Conservation (phyloP, 2,329 filamentous ascomycete genomes). For the Venturia carpophila region DNA sequence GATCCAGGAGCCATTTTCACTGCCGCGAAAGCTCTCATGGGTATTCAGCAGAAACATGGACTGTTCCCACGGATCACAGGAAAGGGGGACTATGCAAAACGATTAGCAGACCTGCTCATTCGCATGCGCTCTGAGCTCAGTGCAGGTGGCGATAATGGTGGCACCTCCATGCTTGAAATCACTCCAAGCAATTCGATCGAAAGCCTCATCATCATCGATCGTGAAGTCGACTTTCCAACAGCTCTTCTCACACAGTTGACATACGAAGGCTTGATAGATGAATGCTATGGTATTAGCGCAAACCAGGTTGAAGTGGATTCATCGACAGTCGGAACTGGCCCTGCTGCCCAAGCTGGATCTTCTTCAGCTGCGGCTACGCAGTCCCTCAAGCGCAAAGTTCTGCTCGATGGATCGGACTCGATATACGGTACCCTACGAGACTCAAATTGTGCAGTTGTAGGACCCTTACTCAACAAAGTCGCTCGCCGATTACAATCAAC, state of each 20-base stretch:
- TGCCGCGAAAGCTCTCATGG: conserved; percentile 86
- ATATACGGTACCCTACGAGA: conserved; percentile 83
- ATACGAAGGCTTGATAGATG: conserved; percentile 92
- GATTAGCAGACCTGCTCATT: conserved; percentile 74
- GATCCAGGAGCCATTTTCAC: conserved; percentile 87
- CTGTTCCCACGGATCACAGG: conserved; percentile 91
- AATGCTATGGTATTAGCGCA: conserved; percentile 83
- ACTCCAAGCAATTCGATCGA: conserved; percentile 83
- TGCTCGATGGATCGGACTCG: conserved; percentile 81
- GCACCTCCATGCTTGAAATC: conserved; percentile 53
- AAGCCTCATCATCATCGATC: conserved; percentile 88
- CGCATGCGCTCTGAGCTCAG: conserved; percentile 87
- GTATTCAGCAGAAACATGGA: conserved; percentile 82
- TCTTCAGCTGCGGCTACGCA: conserved; percentile 45
- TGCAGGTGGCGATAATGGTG: conserved; percentile 64
- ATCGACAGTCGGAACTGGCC: conserved; percentile 67
- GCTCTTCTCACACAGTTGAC: conserved; percentile 89
- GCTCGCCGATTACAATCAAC: conserved; percentile 79
- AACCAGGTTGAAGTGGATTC: conserved; percentile 92
- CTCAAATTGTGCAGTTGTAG: conserved; percentile 91
- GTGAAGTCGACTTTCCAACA: conserved; percentile 89
- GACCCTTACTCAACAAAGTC: conserved; percentile 79
- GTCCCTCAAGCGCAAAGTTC: conserved; percentile 69
- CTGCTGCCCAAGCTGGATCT: conserved; percentile 46
- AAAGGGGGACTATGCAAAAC: conserved; percentile 90